Evolutionary conservation across 306 rosid genomes (phyloP), one percentile per base, ranked within the genome.

Genomic region (Acacia acuminata): DNA sequence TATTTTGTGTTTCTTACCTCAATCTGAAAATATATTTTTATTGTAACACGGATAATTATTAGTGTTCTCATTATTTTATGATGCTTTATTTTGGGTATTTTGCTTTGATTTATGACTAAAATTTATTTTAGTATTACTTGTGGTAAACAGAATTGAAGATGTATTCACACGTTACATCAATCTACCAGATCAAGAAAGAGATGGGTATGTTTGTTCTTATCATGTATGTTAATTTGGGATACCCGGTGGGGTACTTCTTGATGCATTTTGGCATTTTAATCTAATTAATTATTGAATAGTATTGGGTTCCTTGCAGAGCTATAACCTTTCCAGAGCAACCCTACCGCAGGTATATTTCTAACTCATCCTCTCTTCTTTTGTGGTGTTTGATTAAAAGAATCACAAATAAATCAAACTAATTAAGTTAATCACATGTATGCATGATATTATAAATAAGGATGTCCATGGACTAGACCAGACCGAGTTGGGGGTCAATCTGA

Each of bases 131-230:
- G 25, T 56, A n/a, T 8, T 44, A 22, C 11, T 13, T 44, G 14
- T 7, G 16, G 17, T 22, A n/a, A 43, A 42, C 56, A 71, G 75
- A 16, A 71, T 71, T 14, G 75, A 71, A 30, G 75, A 71, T 71
- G 75, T 71, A 5, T 71, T 71, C 56, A 11, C 75, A 12, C 75
- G 56, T 4, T 71, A 43, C 38, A 71, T 71, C 30, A 71, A 71
- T 14, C 56, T 71, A 10, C 56, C 75, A 2, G 75, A 71, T 7
- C 75, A 71, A 71, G 75, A 71, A 71, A 71, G 75, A 44, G 75
- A 43, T 11, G 38, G 56, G 75, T 71, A 71, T 44, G 75, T 22
- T 44, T 20, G 44, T 40, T 38, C 47, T 70, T 40, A 40, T 68
- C 12, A n/a, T 10, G 51, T 2, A n/a, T 69, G 15, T 3, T 19